A percentile compares a stretch with the other conserved stretches of the same genome.
These are phyloP conservation scores for Phytophthora chlamydospora DNA, from an alignment of 352 stramenopile species.

Conservation along the genomic window DNA sequence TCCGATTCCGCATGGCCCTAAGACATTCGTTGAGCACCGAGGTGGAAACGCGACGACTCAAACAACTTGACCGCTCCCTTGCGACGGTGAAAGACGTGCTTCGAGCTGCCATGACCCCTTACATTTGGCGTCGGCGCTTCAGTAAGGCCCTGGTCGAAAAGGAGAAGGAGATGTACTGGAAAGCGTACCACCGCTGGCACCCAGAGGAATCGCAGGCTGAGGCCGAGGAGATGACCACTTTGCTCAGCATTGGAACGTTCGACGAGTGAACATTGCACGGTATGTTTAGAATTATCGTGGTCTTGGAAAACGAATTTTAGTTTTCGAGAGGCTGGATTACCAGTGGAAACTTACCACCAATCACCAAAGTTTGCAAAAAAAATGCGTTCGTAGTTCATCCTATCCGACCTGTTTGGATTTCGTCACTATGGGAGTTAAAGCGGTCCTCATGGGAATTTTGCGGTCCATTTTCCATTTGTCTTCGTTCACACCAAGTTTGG, in stretches of 20 bases:
- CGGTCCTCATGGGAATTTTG: too few species aligned
- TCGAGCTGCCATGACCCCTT: not conserved
- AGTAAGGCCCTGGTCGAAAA: not conserved
- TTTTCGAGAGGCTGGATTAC: too few species aligned
- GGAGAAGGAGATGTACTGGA: conserved; percentile 31
- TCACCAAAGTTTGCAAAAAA: too few species aligned
- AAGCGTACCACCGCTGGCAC: conserved; percentile 24
- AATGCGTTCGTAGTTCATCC: conserved; percentile 14
- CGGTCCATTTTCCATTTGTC: conserved; percentile 17
- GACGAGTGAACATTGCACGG: too few species aligned
- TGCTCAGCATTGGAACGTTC: conserved; percentile 15
- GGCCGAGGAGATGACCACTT: conserved; percentile 17
- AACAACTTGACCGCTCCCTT: conserved; percentile 3
- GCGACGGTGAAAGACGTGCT: conserved; percentile 15
- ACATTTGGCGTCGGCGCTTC: conserved; percentile 27
- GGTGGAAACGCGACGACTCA: not conserved
- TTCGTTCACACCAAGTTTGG: not conserved
- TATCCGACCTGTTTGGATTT: conserved; percentile 24
- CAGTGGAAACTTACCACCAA: too few species aligned
- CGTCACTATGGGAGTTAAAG: not conserved
- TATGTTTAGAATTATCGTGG: too few species aligned
- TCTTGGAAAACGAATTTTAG: not conserved
- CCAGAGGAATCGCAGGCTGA: conserved; percentile 14
- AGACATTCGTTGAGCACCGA: not conserved
- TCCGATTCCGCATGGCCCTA: conserved; percentile 19